Conservation (phyloP, 768 basidiomycete genomes). For the Agrocybe praecox region DNA sequence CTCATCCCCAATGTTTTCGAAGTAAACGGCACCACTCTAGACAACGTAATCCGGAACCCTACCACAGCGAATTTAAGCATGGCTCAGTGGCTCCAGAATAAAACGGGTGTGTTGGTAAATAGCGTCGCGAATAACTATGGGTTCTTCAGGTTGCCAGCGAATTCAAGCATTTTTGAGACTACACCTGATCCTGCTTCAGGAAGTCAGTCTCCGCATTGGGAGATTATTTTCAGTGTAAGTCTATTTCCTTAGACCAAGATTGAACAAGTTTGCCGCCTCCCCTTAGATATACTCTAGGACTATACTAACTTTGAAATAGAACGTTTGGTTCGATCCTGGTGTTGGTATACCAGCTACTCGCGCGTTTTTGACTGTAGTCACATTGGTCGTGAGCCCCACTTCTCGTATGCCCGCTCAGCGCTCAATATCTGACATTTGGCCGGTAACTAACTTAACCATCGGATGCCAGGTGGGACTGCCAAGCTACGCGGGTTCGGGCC, state of each 20-base stretch:
- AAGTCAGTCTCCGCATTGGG: conserved; percentile 22
- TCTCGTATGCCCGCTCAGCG: conserved; percentile 25
- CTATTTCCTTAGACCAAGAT: no score
- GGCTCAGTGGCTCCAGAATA: conserved; percentile 19
- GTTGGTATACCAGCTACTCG: conserved; percentile 23
- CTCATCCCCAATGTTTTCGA: conserved; percentile 18
- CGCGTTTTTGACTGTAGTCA: conserved; percentile 30
- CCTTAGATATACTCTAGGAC: no score
- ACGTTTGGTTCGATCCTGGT: conserved; percentile 15
- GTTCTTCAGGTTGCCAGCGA: conserved; percentile 32
- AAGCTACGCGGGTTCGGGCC: conserved; percentile 44
- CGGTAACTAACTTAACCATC: not conserved
- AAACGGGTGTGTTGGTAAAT: conserved; percentile 38
- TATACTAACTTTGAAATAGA: conserved; percentile 3
- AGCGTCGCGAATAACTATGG: conserved; percentile 32
- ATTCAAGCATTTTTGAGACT: conserved; percentile 15
- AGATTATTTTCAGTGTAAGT: conserved; percentile 33
- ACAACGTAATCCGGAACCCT: conserved; percentile 4
- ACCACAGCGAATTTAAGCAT: conserved; percentile 19
- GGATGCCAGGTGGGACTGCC: conserved; percentile 33
- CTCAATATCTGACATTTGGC: not conserved
- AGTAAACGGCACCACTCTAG: conserved; percentile 8
- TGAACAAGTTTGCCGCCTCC: no score
- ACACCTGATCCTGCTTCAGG: conserved; percentile 20
- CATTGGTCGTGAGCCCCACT: conserved; percentile 32